Percentiles rank a stretch among this genome's conserved stretches.
Evolutionary conservation across 1,284 basidiomycete genomes (phyloP).

Genomic region (Malassezia pachydermatis): DNA sequence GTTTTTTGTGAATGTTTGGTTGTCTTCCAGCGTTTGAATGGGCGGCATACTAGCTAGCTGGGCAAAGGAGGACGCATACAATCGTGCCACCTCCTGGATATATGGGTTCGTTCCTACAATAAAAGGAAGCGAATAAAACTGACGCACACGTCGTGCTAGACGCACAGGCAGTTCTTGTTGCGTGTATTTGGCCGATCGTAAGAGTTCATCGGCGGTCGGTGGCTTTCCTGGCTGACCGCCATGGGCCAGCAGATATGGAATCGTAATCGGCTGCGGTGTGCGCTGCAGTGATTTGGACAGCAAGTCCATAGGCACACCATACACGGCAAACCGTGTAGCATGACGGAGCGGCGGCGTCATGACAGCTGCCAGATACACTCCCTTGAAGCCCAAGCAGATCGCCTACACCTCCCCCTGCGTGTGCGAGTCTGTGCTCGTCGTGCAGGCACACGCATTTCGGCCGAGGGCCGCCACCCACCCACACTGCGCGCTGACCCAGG

Average conservation of each 20-base stretch:
- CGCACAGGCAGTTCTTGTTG: conserved; percentile 44
- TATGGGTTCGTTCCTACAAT: conserved; percentile 85
- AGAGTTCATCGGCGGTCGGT: conserved; percentile 30
- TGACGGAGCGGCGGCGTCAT: conserved; percentile 3
- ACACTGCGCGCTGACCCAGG: not conserved
- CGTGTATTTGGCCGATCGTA: conserved; percentile 38
- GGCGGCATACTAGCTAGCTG: conserved; percentile 61
- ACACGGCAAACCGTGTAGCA: conserved; percentile 18
- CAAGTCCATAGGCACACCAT: conserved; percentile 38
- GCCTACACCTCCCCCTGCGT: too few species aligned
- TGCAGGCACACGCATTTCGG: too few species aligned
- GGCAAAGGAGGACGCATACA: conserved; percentile 65
- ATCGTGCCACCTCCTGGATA: conserved; percentile 62
- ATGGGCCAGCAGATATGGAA: conserved; percentile 35
- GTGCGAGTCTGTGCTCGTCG: too few species aligned
- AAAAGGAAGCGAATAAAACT: conserved; percentile 47
- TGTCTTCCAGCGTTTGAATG: conserved; percentile 61
- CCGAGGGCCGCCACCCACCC: conserved; percentile 3
- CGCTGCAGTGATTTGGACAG: conserved; percentile 30
- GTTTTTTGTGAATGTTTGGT: conserved; percentile 59
- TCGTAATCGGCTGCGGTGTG: conserved; percentile 34
- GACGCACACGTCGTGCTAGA: conserved; percentile 38
- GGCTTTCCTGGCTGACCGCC: conserved; percentile 32
- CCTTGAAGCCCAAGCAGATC: too few species aligned
- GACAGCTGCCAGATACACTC: too few species aligned